phyloP scores from a whole-genome alignment of 2,329 filamentous ascomycete genomes.

The Metarhizium guizhouense region DNA sequence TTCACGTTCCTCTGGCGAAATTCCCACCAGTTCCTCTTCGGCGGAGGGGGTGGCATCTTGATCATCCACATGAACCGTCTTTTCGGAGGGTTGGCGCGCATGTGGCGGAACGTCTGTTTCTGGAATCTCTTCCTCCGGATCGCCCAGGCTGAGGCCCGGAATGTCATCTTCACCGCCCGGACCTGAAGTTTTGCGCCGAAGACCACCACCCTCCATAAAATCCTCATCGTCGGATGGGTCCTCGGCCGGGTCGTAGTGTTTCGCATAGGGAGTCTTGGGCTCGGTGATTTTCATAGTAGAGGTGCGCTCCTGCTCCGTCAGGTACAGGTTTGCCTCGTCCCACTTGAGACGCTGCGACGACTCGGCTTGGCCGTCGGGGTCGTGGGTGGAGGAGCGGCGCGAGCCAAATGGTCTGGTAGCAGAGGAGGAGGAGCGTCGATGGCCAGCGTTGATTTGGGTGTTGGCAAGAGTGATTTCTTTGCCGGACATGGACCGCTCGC shows the following conservation, averaged over 20 bases:
- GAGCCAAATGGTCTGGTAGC: conserved; percentile 53
- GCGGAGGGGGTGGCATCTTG: conserved; percentile 50
- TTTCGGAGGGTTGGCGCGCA: conserved; percentile 35
- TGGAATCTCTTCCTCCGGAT: conserved; percentile 69
- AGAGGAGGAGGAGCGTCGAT: conserved; percentile 73
- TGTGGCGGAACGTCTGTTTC: conserved; percentile 29
- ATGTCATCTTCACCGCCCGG: conserved; percentile 61
- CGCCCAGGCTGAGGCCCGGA: conserved; percentile 82
- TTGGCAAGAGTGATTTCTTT: conserved; percentile 92
- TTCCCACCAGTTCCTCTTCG: conserved; percentile 42
- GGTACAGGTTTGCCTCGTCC: conserved; percentile 96
- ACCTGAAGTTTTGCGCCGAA: conserved; percentile 25
- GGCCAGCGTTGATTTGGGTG: conserved; percentile 88
- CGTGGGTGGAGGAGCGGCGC: conserved; percentile 60
- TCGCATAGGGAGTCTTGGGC: conserved; percentile 94
- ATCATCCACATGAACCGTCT: conserved; percentile 74
- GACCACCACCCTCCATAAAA: conserved; percentile 17
- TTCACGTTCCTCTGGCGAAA: conserved; percentile 67
- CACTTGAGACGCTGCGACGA: conserved; percentile 77
- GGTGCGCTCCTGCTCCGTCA: conserved; percentile 91
- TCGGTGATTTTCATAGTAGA: conserved; percentile 99
- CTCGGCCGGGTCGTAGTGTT: conserved; percentile 81
- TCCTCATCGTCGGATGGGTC: conserved; percentile 78
- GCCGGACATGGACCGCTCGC: conserved; percentile 43
- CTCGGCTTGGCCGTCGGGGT: conserved; percentile 34